Percentiles rank a stretch among this genome's conserved stretches.
Conservation (phyloP, 495 filamentous ascomycete species). For the Talaromyces thailandensis region DNA sequence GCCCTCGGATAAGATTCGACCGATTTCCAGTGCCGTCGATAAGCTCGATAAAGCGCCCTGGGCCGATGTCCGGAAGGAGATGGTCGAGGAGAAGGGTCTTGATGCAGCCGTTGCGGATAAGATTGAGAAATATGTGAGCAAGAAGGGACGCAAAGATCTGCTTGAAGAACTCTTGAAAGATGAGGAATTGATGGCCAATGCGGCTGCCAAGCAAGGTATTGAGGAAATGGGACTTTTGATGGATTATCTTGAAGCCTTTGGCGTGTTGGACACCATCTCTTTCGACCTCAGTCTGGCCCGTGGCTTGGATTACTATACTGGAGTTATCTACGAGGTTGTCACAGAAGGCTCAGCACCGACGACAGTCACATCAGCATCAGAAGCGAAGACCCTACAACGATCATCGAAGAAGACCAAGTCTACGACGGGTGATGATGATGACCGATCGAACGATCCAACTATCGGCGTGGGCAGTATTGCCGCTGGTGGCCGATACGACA, state of each 20-base stretch:
- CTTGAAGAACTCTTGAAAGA: conserved; percentile 56
- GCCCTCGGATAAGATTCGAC: conserved; percentile 72
- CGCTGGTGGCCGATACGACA: conserved; percentile 87
- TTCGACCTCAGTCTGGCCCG: conserved; percentile 80
- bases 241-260: conserved; percentile 70
- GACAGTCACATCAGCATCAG: conserved; percentile 29
- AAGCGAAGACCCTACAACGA: conserved; percentile 39
- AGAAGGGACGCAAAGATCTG: conserved; percentile 60
- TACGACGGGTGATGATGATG: conserved; percentile 53
- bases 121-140: conserved; percentile 73
- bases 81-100: conserved; percentile 88
- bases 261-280: conserved; percentile 58
- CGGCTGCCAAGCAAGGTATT: conserved; percentile 64
- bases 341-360: conserved; percentile 72
- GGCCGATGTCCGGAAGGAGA: conserved; percentile 83
- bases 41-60: conserved; percentile 92
- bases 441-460: conserved; percentile 72
- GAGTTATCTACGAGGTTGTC: conserved; percentile 85
- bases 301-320: conserved; percentile 90
- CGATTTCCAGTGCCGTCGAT: conserved; percentile 86
- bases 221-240: conserved; percentile 76
- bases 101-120: conserved; percentile 64
- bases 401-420: conserved; percentile 45
- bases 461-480: conserved; percentile 81
- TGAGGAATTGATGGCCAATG: conserved; percentile 55